Base-by-base conservation (phyloP, 208 protist species). In the Entamoeba histolytica region DNA sequence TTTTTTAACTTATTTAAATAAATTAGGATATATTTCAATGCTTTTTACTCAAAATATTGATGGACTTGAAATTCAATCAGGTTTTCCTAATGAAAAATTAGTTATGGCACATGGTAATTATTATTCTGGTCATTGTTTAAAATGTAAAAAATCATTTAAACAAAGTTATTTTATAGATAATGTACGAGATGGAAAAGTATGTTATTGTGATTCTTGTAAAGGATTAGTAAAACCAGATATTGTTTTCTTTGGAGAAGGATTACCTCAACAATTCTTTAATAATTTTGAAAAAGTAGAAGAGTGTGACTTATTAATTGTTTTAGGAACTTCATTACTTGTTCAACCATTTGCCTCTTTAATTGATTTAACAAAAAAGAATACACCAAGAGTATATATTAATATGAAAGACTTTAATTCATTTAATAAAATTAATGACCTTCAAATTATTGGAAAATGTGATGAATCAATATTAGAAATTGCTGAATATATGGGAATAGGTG, bases 201-300 rank as follows among this genome's bases (percentile, higher is more conserved):
- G 28, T 31, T 5, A 92, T 28, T 95, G 94, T 51, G 15, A 23
- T 0, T 15, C 50, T 5, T 95, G 94, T 50, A 87, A 87, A 8
- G 44, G 39, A 4, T 1, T 93, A 7, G 31, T 95, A 10, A 95
- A 95, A 57, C 94, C 94, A 31, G 94, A 96, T 55, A 96, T 97
- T 28, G 95, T 96, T 69, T 97, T 97, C 52, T 97, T 96, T 93
- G 96, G 95, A 19, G 96, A 96, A 92, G 5, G 35, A 14, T 92
- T 96, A 50, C 91, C 91, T 7, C 12, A 49, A 49, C 1, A 10
- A 15, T 92, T 92, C 49, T 92, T 92, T 55, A 10, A 52, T 35
- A 35, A 14, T 35, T 31, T 49, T 50, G 19, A 47, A 35, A n/a
- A 92, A 35, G 44, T 92, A n/a, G 19, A 49, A 50, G 2, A 92